Evolutionary conservation across 768 basidiomycete species (phyloP).

Genomic region (Lyophyllum shimeji): DNA sequence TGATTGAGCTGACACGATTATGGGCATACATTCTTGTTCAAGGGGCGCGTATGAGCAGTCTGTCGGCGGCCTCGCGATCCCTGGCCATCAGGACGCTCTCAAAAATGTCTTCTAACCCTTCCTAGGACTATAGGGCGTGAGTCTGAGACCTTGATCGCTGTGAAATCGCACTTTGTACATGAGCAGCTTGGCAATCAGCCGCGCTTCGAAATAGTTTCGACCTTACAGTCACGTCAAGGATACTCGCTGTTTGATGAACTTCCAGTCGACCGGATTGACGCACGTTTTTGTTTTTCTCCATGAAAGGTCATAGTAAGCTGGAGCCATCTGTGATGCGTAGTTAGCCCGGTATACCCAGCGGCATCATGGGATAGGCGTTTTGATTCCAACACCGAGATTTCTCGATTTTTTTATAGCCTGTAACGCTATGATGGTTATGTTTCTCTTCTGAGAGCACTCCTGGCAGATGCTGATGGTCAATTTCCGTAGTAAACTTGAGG

Average conservation of each 20-base stretch:
- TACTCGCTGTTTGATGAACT: too few relatives aligned
- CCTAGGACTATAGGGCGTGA: background rate
- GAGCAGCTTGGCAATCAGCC: too few relatives aligned
- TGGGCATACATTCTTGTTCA: background rate
- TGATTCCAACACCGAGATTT: background rate
- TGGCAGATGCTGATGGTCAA: constrained; percentile 2
- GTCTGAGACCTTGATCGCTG: background rate
- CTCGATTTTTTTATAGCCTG: background rate
- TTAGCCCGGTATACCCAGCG: background rate
- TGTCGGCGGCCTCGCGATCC: too few relatives aligned
- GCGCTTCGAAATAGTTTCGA: too few relatives aligned
- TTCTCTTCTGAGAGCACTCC: background rate
- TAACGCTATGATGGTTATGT: constrained; percentile 1
- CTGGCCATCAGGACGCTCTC: too few relatives aligned
- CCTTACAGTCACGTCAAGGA: too few relatives aligned
- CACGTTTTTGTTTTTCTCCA: background rate
- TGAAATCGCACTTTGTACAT: background rate
- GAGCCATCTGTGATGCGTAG: background rate
- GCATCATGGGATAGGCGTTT: background rate
- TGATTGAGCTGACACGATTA: too few relatives aligned
- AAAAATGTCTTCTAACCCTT: too few relatives aligned
- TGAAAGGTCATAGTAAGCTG: background rate
- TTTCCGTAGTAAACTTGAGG: background rate
- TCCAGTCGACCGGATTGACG: too few relatives aligned
- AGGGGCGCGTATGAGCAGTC: background rate